phyloP scores from a whole-genome alignment of 164 flowering plant genomes.

The Berberis thunbergii region DNA sequence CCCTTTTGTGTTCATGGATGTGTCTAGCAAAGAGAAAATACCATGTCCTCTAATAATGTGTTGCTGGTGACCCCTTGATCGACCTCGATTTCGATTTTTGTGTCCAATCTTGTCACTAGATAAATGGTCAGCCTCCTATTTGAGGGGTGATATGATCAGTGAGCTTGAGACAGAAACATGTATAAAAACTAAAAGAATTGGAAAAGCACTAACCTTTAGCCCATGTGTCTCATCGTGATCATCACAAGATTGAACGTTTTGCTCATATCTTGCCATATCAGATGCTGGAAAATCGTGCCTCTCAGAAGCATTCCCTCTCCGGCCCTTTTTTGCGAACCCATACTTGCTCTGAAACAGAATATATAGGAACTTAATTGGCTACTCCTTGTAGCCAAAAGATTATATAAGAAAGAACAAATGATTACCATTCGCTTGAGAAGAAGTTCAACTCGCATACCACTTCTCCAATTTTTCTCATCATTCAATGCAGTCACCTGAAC shows the following conservation, averaged over 20 bases:
- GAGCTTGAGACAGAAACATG: not conserved
- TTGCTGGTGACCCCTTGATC: slow-evolving; percentile 41
- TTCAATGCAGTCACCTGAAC: slow-evolving; percentile 60
- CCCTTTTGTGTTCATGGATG: not conserved
- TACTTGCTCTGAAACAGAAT: slow-evolving; percentile 33
- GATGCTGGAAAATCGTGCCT: slow-evolving; percentile 25
- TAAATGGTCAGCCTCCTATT: slow-evolving; percentile 36
- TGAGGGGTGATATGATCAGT: not conserved
- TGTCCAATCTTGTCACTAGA: slow-evolving; percentile 46
- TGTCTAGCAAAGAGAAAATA: slow-evolving; percentile 10
- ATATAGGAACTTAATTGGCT: not conserved
- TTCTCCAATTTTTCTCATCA: slow-evolving; percentile 81
- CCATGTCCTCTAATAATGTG: slow-evolving; percentile 40
- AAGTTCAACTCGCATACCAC: slow-evolving; percentile 77
- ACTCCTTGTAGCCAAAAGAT: not conserved
- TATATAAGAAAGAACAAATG: not conserved
- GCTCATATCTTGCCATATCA: slow-evolving; percentile 31
- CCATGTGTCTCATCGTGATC: slow-evolving; percentile 45
- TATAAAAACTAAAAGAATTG: not conserved
- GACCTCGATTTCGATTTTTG: slow-evolving; percentile 38
- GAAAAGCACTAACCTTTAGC: slow-evolving; percentile 39
- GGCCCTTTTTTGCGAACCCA: slow-evolving; percentile 29
- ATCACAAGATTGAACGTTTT: slow-evolving; percentile 27
- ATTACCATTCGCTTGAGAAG: slow-evolving; percentile 48
- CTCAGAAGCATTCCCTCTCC: slow-evolving; percentile 40